Base-by-base conservation (phyloP, 306 rosid species). In the Trifolium subterraneum region DNA sequence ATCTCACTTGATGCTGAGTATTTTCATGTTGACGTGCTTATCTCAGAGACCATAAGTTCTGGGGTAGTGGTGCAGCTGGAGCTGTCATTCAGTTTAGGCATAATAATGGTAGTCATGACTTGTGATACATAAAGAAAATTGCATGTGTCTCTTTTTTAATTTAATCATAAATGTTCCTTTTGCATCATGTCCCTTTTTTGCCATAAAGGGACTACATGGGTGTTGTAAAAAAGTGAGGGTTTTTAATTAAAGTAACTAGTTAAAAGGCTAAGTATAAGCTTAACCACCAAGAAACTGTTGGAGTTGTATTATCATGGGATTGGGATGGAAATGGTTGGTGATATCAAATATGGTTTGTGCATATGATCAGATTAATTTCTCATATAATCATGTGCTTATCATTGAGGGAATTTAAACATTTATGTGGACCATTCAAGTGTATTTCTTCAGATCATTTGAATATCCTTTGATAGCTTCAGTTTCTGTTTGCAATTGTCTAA, bases 251-350 rank as follows among this genome's bases (percentile, higher is more conserved):
- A 15, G 22, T 7, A 25, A 54, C 61, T 20, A 25, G 62, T 55
- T 25, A 58, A 14, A 58, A 58, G 11, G 36, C 3, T 16, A 25
- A 58, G 19, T 6, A 6, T 58, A 25, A 25, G 9, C 64, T 25
- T 33, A 25, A 25, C 38, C 64, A 58, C 64, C 59, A 52, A 16
- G 23, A 79, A 47, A 47, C 62, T 94, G 84, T 94, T 80, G 42
- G 97, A 88, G 86, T 76, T 94, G 83, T 79, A 80, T 15, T 94
- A 86, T 61, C 89, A 88, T 45, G 68, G 47, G 78, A 81, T 86
- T 7, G 73, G 80, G 47, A 92, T 87, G 84, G 89, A 87, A 60
- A 19, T 19, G 27, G 58, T 16, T 51, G 10, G 22, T 54, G 31
- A 10, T 23, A 54, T 20, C 31, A 54, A 52, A 31, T 3, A 22